Conservation (phyloP, 2,329 filamentous ascomycete species). For the Aspergillus costaricaensis region DNA sequence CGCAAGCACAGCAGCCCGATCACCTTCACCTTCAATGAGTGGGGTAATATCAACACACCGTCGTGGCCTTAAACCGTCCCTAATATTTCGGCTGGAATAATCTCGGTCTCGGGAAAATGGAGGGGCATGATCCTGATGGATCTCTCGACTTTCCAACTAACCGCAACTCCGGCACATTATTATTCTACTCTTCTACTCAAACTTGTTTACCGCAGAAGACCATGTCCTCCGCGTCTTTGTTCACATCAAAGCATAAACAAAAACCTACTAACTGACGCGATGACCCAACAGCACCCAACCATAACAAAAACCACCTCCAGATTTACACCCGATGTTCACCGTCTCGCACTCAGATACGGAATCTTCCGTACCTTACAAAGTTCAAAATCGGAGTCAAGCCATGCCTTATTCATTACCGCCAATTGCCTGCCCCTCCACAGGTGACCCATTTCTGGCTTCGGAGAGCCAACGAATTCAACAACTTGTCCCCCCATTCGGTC, state of each 20-base stretch:
- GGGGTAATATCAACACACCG: not conserved
- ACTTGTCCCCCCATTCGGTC: constrained; percentile 4
- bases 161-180: not conserved
- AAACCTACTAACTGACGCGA: not conserved
- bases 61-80: constrained; percentile 1
- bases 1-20: constrained; percentile 1
- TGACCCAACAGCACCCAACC: not conserved
- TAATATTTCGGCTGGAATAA: constrained; percentile 10
- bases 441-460: not conserved
- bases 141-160: constrained; percentile 7
- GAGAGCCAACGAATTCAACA: constrained; percentile 4
- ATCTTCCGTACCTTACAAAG: not conserved
- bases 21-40: not conserved
- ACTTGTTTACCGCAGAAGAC: constrained; percentile 1
- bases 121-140: constrained; percentile 13
- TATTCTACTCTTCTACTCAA: too few species aligned
- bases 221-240: not conserved
- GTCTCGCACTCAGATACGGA: not conserved
- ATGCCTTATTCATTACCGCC: not conserved
- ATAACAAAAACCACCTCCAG: not conserved
- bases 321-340: not conserved
- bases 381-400: not conserved
- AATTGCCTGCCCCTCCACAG: constrained; percentile 4
- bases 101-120: constrained; percentile 13
- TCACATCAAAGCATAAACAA: not conserved